A percentile compares a stretch with the other conserved stretches of the same genome.
Conservation (phyloP, 1,284 basidiomycete genomes). For the Fomes fomentarius region DNA sequence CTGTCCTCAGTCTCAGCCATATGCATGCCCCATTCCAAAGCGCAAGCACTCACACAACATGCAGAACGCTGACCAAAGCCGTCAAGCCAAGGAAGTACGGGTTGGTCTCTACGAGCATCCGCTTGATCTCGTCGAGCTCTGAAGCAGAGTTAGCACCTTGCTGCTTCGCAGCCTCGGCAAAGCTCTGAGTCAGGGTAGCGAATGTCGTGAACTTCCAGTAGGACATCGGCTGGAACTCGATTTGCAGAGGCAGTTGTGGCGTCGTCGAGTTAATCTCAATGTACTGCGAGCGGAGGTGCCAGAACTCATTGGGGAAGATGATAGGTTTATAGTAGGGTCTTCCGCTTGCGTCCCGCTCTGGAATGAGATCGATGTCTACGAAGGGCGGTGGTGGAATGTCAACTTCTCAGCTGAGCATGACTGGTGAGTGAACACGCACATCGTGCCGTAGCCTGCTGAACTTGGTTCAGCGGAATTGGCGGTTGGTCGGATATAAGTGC, state of each 20-base stretch:
- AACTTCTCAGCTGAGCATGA: too few species aligned
- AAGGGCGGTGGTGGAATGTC: too few species aligned
- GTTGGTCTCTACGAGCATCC: slow-evolving; percentile 94
- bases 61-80: slow-evolving; percentile 82
- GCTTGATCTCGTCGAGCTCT: slow-evolving; percentile 92
- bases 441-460: slow-evolving; percentile 67
- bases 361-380: slow-evolving; percentile 63
- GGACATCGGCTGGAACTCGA: slow-evolving; percentile 86
- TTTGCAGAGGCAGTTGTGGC: slow-evolving; percentile 72
- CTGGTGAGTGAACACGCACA: slow-evolving; percentile 46
- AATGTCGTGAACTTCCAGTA: slow-evolving; percentile 88
- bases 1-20: slow-evolving; percentile 40
- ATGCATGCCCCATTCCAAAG: too few species aligned
- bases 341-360: slow-evolving; percentile 63
- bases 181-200: slow-evolving; percentile 78
- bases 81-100: slow-evolving; percentile 88
- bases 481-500: slow-evolving; percentile 79
- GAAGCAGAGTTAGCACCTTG: slow-evolving; percentile 63
- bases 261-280: slow-evolving; percentile 82
- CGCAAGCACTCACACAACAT: slow-evolving; percentile 69
- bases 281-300: slow-evolving; percentile 83
- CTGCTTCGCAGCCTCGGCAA: slow-evolving; percentile 80
- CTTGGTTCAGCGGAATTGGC: slow-evolving; percentile 54
- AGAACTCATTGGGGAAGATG: slow-evolving; percentile 95
- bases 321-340: slow-evolving; percentile 82